Evolutionary conservation across 1,139 yeast species (phyloP), one percentile per base, ranked within the genome.

Genomic region (Hemisphaericaspora xylofermentans): DNA sequence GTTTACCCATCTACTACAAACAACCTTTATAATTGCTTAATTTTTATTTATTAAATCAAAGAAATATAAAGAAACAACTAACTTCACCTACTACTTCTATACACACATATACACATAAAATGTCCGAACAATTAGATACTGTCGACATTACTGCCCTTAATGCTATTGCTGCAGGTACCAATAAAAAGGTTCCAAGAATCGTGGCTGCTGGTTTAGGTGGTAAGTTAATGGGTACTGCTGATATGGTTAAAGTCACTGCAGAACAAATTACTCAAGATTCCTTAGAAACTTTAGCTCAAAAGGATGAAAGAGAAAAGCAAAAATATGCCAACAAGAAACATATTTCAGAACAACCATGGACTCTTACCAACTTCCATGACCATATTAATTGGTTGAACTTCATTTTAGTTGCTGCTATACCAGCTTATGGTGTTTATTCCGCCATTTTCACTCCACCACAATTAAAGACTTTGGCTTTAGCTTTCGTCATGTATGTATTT

Each of bases 331-430:
- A 70, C 21, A 67, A 64, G 48, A 73, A 71, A 46, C 97, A 93
- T 64, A 91, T 93, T 49, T 82, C 93, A 37, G 98, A 94, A 64
- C 83, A 85, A 70, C 95, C 96, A 9, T 86, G 95, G 88, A 91
- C 97, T 13, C 48, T 73, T 49, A 49, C 71, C 46, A 93, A 93
- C 71, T 91, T 96, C 94, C 71, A 83, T 60, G 67, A 82, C 58
- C 96, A 93, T 66, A 71, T 93, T 61, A 93, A 93, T 70, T 93
- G 98, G 98, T 73, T 94, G 56, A 93, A 93, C 66, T 70, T 88
- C 50, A 70, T 81, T n/a, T 72, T 93, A 50, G 94, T 91, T 40
- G 72, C 82, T 35, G 66, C 78, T 19, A 66, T 91, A 43, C 99
- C 99, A 10, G 43, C 70, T 2, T 58, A 68, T 47, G 97, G 96